Base-by-base conservation (phyloP, 768 basidiomycete genomes). In the Hortiboletus campestris region DNA sequence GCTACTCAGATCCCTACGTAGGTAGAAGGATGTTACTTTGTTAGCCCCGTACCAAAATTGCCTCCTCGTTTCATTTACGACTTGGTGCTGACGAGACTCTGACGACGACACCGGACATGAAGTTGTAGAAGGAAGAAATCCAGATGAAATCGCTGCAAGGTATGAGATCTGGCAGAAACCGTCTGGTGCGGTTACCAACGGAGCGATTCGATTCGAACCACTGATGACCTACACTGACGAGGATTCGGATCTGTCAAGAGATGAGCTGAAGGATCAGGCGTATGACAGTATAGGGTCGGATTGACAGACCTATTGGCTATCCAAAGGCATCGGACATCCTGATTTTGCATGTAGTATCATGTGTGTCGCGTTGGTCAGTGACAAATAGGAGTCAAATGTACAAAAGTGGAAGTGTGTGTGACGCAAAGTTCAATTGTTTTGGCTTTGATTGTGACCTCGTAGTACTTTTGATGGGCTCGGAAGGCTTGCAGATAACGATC, bases 171-270 rank as follows among this genome's bases (percentile, higher is more conserved):
- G n/a, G n/a, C n/a, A n/a, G n/a, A n/a, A 25, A 76, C 53, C 79
- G 78, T 13, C 74, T 78, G 14, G 75, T 70, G 48, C 42, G 48
- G 72, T 75, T 49, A 76, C 69, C 56, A 77, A 70, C 13, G 80
- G 74, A 17, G 57, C 55, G n/a, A 46, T 58, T 36, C 53, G 58
- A 43, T 70, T 72, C 49, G 73, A 77, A 63, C 61, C 51, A 9
- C 40, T 78, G 59, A 74, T 77, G 1, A 75, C 80, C 10, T 85
- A 79, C 65, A 77, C 78, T 4, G 78, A 80, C 49, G 78, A 76
- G 8, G 62, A 60, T 25, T 25, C 25, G 14, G 81, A 64, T 48
- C 35, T 64, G 35, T 68, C 64, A 29, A 60, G 59, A 44, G 64
- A 67, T 29, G 63, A 65, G 44, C 58, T 56, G 20, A 71, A 70